Evolutionary conservation across 768 basidiomycete species (phyloP).

Genomic region (Phaeotremella fagi): DNA sequence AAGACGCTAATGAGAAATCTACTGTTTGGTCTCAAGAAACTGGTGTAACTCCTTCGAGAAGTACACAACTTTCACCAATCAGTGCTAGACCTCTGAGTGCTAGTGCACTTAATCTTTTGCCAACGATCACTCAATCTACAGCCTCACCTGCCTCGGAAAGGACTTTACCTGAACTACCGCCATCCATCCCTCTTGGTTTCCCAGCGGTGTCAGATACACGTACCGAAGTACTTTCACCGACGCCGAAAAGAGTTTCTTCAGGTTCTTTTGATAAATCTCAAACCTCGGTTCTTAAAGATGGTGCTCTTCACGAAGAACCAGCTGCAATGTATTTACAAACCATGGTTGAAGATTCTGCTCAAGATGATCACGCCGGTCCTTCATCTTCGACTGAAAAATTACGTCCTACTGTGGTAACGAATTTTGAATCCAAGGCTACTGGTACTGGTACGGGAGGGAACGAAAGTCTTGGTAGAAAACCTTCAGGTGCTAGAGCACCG

Average conservation of each 20-base stretch:
- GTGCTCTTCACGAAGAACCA: slow-evolving; percentile 31
- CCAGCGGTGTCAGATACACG: slow-evolving; percentile 1
- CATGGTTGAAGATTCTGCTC: slow-evolving; percentile 30
- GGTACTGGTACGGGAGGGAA: slow-evolving; percentile 4
- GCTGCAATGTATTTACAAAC: slow-evolving; percentile 42
- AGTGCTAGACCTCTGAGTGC: slow-evolving; percentile 6
- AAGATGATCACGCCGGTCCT: background rate
- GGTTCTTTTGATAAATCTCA: slow-evolving; percentile 14
- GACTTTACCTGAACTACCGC: background rate
- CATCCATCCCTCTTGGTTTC: background rate
- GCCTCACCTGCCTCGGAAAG: background rate
- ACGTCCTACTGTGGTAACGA: slow-evolving; percentile 30
- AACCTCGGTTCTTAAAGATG: slow-evolving; percentile 5
- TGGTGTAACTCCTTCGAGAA: slow-evolving; percentile 11
- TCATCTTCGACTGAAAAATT: slow-evolving; percentile 9
- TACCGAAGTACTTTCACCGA: slow-evolving; percentile 27
- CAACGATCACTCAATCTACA: background rate
- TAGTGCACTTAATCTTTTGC: background rate
- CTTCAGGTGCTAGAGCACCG: slow-evolving; percentile 45
- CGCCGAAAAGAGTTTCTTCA: slow-evolving; percentile 25
- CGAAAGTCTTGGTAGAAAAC: slow-evolving; percentile 40
- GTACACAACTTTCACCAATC: slow-evolving; percentile 10
- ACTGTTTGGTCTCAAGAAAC: slow-evolving; percentile 35
- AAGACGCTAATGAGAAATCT: slow-evolving; percentile 1
- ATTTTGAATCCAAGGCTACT: slow-evolving; percentile 13